phyloP scores from a whole-genome alignment of 139 green algal species.

The Marvania coccoides region DNA sequence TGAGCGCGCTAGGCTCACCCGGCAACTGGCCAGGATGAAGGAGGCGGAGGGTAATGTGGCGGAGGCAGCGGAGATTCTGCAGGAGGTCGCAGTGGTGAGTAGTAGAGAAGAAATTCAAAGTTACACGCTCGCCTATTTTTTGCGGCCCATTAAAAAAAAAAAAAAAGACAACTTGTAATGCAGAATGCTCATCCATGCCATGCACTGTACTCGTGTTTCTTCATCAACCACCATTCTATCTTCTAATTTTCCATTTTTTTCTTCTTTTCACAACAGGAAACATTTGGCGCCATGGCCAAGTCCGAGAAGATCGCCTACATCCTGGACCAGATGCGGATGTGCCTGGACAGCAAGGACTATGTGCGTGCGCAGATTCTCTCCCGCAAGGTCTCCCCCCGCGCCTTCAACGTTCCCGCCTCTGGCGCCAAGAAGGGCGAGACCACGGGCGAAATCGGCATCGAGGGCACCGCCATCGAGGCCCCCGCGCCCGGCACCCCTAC shows the following conservation, averaged over 20 bases:
- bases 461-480: slow-evolving; percentile 83
- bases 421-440: slow-evolving; percentile 52
- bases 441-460: slow-evolving; percentile 82
- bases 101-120: no score
- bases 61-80: slow-evolving; percentile 90
- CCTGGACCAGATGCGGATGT: slow-evolving; percentile 85
- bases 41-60: slow-evolving; percentile 87
- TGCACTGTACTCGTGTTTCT: no score
- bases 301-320: slow-evolving; percentile 98
- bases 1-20: slow-evolving; percentile 87
- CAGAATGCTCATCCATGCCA: no score
- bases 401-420: slow-evolving; percentile 60
- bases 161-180: no score
- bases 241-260: neutral
- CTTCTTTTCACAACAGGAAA: slow-evolving; percentile 61
- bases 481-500: slow-evolving; percentile 71
- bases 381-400: slow-evolving; percentile 84
- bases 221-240: no score
- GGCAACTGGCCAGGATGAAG: slow-evolving; percentile 76
- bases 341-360: slow-evolving; percentile 89
- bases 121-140: no score
- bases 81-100: slow-evolving; percentile 90
- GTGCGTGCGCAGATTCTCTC: slow-evolving; percentile 76
- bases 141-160: no score
- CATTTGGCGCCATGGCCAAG: slow-evolving; percentile 97